Evolutionary conservation across 176 grass and related monocot species (phyloP).

Genomic region (Puya raimondii): DNA sequence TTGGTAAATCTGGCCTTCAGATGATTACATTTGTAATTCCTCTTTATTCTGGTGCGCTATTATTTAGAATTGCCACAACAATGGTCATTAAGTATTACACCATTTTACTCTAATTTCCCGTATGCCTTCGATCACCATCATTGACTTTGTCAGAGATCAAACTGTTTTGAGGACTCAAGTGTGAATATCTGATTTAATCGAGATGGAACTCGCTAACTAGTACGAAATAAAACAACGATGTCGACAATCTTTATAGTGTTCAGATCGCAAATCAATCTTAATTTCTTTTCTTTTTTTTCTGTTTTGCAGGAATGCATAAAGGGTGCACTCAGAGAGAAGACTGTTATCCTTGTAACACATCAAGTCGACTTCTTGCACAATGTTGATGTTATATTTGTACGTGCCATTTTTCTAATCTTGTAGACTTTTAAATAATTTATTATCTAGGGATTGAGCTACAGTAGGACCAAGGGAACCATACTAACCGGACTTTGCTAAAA

Average conservation of each 20-base stretch:
- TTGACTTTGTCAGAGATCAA: background rate
- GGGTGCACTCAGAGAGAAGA: constrained; percentile 78
- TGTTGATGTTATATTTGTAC: constrained; percentile 77
- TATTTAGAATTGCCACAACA: no score
- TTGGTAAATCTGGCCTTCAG: no score
- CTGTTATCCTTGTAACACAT: constrained; percentile 82
- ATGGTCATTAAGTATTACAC: no score
- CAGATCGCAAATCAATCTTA: background rate
- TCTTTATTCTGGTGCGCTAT: no score
- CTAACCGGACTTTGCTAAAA: no score
- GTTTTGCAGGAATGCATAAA: constrained; percentile 62
- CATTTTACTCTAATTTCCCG: background rate
- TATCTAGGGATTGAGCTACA: no score
- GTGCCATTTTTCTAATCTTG: background rate
- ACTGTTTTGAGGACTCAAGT: background rate
- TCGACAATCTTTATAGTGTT: background rate
- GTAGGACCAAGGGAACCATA: no score
- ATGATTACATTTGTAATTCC: no score
- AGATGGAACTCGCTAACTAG: background rate
- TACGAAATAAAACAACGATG: background rate
- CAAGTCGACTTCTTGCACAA: constrained; percentile 99
- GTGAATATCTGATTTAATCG: background rate
- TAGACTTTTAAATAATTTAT: background rate
- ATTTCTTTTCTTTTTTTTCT: background rate
- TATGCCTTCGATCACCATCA: background rate